Evolutionary conservation across 2,329 filamentous ascomycete species (phyloP).

Genomic region (Trichoderma atroviride): DNA sequence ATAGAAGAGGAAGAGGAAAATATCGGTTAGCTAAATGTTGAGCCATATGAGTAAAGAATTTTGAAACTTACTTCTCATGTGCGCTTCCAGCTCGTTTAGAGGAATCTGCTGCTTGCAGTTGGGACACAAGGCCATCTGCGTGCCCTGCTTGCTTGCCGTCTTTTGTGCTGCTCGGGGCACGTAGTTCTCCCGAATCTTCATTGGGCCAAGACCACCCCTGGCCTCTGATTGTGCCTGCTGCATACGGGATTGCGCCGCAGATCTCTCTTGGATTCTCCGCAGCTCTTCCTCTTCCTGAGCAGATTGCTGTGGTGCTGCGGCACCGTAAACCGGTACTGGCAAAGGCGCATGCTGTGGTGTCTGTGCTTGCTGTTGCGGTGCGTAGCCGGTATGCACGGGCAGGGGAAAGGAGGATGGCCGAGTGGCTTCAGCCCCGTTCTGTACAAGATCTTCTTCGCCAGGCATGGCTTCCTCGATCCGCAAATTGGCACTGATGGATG

Average conservation of each 20-base stretch:
- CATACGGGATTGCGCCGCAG: slow-evolving; percentile 63
- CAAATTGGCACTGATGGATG: slow-evolving; percentile 78
- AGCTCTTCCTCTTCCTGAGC: slow-evolving; percentile 65
- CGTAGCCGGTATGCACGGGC: slow-evolving; percentile 49
- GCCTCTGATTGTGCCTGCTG: slow-evolving; percentile 80
- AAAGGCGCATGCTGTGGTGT: slow-evolving; percentile 44
- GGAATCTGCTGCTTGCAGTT: slow-evolving; percentile 93
- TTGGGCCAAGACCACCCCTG: slow-evolving; percentile 66
- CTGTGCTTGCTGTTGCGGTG: slow-evolving; percentile 38
- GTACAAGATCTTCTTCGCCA: slow-evolving; percentile 64
- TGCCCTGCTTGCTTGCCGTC: slow-evolving; percentile 65
- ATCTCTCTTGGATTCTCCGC: slow-evolving; percentile 64
- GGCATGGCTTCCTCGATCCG: slow-evolving; percentile 96
- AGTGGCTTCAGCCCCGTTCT: slow-evolving; percentile 50
- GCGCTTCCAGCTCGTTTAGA: slow-evolving; percentile 82
- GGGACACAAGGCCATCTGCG: slow-evolving; percentile 76
- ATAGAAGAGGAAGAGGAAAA: slow-evolving; percentile 27
- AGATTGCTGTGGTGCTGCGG: slow-evolving; percentile 37
- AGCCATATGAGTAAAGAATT: background rate
- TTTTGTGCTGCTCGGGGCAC: slow-evolving; percentile 80
- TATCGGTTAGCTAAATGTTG: background rate
- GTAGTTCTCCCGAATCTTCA: slow-evolving; percentile 94
- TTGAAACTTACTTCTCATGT: slow-evolving; percentile 75
- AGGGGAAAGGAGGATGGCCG: slow-evolving; percentile 45
- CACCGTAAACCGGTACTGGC: slow-evolving; percentile 40